These are phyloP conservation scores for Cicer judaicum DNA, from an alignment of 306 rosid species.

Conservation along the genomic window DNA sequence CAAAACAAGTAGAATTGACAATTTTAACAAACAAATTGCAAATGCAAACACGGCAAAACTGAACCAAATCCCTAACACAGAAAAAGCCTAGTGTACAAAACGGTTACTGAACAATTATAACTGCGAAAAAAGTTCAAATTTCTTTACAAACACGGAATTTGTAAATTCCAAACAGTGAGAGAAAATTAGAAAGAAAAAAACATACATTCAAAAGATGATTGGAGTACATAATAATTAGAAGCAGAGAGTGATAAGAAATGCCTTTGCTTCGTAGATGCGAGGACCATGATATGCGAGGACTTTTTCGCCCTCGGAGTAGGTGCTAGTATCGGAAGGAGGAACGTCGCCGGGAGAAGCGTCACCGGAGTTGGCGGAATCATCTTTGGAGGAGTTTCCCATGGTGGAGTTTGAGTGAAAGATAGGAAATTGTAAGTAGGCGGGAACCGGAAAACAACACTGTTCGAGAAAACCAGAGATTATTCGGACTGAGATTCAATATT, in stretches of 20 bases:
- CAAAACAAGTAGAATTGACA: constrained; percentile 10
- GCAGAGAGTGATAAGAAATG: constrained; percentile 8
- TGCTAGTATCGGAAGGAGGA: constrained; percentile 58
- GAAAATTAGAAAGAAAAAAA: background rate
- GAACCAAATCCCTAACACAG: constrained; percentile 46
- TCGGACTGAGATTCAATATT: background rate
- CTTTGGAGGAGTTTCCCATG: constrained; percentile 84
- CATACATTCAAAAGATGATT: constrained; percentile 1
- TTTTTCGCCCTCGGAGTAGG: constrained; percentile 78
- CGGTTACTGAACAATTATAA: constrained; percentile 32
- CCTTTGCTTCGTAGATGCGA: constrained; percentile 98
- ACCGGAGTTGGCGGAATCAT: constrained; percentile 69
- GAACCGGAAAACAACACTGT: constrained; percentile 40
- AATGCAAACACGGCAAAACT: background rate
- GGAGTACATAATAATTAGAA: background rate
- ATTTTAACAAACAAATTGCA: background rate
- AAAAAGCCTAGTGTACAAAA: constrained; percentile 38
- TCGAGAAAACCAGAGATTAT: constrained; percentile 12
- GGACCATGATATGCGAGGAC: constrained; percentile 91
- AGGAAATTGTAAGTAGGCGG: constrained; percentile 40
- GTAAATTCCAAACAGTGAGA: constrained; percentile 29
- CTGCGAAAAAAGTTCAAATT: background rate
- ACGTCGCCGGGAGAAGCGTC: constrained; percentile 72
- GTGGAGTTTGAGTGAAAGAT: constrained; percentile 20
- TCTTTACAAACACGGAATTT: background rate